Conservation (phyloP, 305 asterid genomes). For the Solanum hybrid region DNA sequence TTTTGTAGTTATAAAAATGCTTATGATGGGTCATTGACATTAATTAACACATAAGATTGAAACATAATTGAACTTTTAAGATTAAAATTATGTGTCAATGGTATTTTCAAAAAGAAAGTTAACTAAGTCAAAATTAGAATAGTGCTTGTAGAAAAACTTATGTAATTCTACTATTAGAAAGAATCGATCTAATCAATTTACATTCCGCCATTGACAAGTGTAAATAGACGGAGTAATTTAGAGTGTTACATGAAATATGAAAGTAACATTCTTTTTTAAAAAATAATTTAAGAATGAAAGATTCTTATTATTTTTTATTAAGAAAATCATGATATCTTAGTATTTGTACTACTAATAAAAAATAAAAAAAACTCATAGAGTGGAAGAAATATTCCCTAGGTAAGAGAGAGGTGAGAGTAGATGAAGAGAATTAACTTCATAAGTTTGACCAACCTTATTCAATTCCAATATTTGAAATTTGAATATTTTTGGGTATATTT, state of each 20-base stretch:
- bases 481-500: background rate
- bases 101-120: background rate
- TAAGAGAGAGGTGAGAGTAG: conserved; percentile 1
- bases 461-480: background rate
- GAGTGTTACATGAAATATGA: background rate
- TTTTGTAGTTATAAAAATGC: background rate
- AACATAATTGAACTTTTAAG: background rate
- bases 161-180: too few species aligned
- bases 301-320: background rate
- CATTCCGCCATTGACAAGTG: background rate
- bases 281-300: background rate
- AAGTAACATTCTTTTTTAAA: background rate
- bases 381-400: conserved; percentile 25
- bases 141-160: background rate
- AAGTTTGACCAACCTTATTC: conserved; percentile 21
- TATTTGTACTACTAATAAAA: background rate
- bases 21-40: background rate
- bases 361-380: background rate
- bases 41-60: background rate
- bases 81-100: background rate
- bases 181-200: background rate
- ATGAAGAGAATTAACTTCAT: background rate
- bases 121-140: too few species aligned
- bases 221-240: background rate
- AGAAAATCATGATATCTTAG: conserved; percentile 3